phyloP scores from a whole-genome alignment of 2,329 filamentous ascomycete species.

The Knoxdaviesia capensis region DNA sequence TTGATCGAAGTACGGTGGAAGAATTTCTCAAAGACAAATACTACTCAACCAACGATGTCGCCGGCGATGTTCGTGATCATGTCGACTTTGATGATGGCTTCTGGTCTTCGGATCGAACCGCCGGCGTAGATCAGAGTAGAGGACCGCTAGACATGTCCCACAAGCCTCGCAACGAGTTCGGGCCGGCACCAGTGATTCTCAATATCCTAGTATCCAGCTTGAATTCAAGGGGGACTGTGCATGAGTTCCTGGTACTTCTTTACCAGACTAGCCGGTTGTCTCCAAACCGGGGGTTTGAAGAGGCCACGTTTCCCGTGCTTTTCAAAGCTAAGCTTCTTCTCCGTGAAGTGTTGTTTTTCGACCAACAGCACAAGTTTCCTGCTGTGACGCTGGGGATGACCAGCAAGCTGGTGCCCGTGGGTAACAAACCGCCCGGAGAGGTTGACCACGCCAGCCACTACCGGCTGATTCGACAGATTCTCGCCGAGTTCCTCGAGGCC shows the following conservation, averaged over 20 bases:
- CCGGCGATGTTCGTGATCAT: slow-evolving; percentile 20
- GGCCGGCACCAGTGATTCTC: slow-evolving; percentile 23
- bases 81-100: slow-evolving; percentile 35
- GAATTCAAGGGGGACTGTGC: slow-evolving; percentile 26
- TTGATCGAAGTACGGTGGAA: slow-evolving; percentile 20
- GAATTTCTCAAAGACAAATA: slow-evolving; percentile 28
- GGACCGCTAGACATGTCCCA: no score
- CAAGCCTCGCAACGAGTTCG: no score
- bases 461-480: slow-evolving; percentile 26
- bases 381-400: slow-evolving; percentile 1
- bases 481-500: slow-evolving; percentile 28
- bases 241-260: slow-evolving; percentile 31
- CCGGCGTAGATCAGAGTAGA: no score
- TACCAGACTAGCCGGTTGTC: slow-evolving; percentile 29
- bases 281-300: slow-evolving; percentile 24
- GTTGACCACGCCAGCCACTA: slow-evolving; percentile 25
- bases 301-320: slow-evolving; percentile 25
- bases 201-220: slow-evolving; percentile 28
- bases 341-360: slow-evolving; percentile 32
- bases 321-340: slow-evolving; percentile 34
- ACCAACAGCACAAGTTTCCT: slow-evolving; percentile 27
- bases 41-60: slow-evolving; percentile 17
- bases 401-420: no score
- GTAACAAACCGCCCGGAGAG: slow-evolving; percentile 14
- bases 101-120: slow-evolving; percentile 19